Evolutionary conservation across 2,329 filamentous ascomycete genomes (phyloP).

Genomic region (Sphaerulina populicola): DNA sequence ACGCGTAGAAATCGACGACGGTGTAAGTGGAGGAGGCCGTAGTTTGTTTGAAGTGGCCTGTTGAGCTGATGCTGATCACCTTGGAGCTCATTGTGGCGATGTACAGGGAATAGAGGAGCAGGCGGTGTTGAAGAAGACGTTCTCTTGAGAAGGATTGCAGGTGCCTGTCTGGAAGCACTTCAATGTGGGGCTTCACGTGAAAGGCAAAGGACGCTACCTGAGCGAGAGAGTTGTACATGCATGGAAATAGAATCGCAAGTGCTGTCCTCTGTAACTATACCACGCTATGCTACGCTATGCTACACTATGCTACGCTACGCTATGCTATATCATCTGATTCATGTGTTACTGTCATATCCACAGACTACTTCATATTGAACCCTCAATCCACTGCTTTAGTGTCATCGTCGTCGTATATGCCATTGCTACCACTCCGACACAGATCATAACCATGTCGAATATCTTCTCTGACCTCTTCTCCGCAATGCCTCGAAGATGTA

Average conservation of each 20-base stretch:
- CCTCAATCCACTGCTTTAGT: conserved; percentile 27
- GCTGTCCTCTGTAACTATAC: too few species aligned
- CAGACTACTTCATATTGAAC: neutral
- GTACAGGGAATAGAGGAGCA: too few species aligned
- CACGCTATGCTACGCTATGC: neutral
- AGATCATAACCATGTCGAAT: conserved; percentile 55
- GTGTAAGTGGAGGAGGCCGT: conserved; percentile 29
- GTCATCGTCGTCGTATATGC: conserved; percentile 60
- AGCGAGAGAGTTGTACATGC: too few species aligned
- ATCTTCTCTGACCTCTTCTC: conserved; percentile 47
- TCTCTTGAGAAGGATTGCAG: too few species aligned
- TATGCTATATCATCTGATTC: neutral
- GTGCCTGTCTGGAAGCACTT: too few species aligned
- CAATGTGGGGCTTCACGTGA: too few species aligned
- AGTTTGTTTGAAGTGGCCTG: conserved; percentile 28
- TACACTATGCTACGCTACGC: too few species aligned
- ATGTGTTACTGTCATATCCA: neutral
- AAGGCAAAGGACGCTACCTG: too few species aligned
- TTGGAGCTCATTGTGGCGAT: conserved; percentile 22
- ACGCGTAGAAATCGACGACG: conserved; percentile 32
- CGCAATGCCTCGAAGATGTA: conserved; percentile 62
- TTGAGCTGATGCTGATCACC: conserved; percentile 27
- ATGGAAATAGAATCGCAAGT: too few species aligned
- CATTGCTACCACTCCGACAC: conserved; percentile 58
- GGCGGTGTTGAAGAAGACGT: too few species aligned